These are phyloP conservation scores for Phtheirospermum japonicum DNA, from an alignment of 257 asterid species.

Conservation along the genomic window DNA sequence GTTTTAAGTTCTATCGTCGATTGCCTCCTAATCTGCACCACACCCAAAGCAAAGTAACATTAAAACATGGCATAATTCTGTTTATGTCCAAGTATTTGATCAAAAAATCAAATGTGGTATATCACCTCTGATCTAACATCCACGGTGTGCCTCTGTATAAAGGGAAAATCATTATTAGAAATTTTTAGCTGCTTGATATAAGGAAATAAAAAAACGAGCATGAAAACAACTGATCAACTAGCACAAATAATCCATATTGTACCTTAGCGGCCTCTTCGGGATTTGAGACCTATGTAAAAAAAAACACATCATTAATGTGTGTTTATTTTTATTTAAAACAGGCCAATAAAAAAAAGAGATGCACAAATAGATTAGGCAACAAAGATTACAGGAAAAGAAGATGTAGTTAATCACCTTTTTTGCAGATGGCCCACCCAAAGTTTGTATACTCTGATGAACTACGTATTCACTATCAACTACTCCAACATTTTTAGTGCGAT, in stretches of 20 bases:
- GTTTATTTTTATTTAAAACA: no score
- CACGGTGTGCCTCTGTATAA: slow-evolving; percentile 50
- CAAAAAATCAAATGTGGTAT: neutral
- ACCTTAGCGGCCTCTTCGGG: slow-evolving; percentile 51
- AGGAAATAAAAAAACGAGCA: neutral
- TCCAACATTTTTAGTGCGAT: slow-evolving; percentile 86
- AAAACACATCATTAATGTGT: no score
- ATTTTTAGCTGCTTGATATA: neutral
- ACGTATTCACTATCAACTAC: slow-evolving; percentile 87
- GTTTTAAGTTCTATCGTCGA: slow-evolving; percentile 64
- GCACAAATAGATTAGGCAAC: neutral
- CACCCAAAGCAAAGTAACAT: slow-evolving; percentile 4
- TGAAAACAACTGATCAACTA: neutral
- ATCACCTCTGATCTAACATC: slow-evolving; percentile 89
- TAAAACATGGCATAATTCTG: no score
- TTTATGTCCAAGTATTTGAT: no score
- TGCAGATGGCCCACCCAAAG: slow-evolving; percentile 85
- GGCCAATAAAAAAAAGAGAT: no score
- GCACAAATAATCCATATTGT: slow-evolving; percentile 13
- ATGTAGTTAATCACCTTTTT: slow-evolving; percentile 45
- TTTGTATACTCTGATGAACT: slow-evolving; percentile 96
- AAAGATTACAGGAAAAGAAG: neutral
- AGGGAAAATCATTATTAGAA: slow-evolving; percentile 17
- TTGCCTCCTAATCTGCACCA: slow-evolving; percentile 69
- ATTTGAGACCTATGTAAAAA: slow-evolving; percentile 47